phyloP scores from a whole-genome alignment of 2,329 filamentous ascomycete genomes.

The Colletotrichum camelliae region DNA sequence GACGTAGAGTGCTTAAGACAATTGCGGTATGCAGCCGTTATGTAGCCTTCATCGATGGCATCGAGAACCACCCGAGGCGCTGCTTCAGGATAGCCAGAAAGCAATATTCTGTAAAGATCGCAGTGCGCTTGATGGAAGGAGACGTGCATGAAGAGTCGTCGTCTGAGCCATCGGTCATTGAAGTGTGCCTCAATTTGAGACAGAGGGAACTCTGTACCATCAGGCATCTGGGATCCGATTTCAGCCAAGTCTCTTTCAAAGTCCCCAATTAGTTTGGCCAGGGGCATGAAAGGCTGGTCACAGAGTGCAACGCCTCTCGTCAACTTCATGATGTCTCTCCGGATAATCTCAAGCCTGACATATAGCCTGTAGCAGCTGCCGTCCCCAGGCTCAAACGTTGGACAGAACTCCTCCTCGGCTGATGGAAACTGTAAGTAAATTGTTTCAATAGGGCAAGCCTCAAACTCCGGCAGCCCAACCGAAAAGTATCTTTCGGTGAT shows the following conservation, averaged over 20 bases:
- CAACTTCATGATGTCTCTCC: slow-evolving; percentile 29
- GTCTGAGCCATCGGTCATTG: slow-evolving; percentile 23
- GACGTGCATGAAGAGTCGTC: slow-evolving; percentile 35
- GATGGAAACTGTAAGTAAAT: slow-evolving; percentile 46
- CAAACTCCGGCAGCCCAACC: slow-evolving; percentile 45
- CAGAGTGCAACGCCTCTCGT: slow-evolving; percentile 25
- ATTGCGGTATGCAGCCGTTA: slow-evolving; percentile 32
- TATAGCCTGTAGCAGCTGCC: slow-evolving; percentile 23
- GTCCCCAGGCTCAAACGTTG: slow-evolving; percentile 8
- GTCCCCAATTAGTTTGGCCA: slow-evolving; percentile 24
- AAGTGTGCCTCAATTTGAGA: slow-evolving; percentile 7
- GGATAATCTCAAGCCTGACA: slow-evolving; percentile 27
- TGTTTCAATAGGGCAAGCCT: slow-evolving; percentile 42
- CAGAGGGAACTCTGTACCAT: slow-evolving; percentile 19
- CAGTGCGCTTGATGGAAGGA: slow-evolving; percentile 49
- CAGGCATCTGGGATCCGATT: slow-evolving; percentile 22
- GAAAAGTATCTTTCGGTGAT: slow-evolving; percentile 45
- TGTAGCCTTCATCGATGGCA: slow-evolving; percentile 30
- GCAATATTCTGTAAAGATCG: slow-evolving; percentile 48
- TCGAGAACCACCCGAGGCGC: slow-evolving; percentile 36
- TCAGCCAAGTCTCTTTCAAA: slow-evolving; percentile 22
- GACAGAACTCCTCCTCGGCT: slow-evolving; percentile 46
- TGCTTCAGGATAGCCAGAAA: slow-evolving; percentile 45
- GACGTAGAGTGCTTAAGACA: slow-evolving; percentile 43
- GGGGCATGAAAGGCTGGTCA: slow-evolving; percentile 24